A percentile compares a stretch with the other conserved stretches of the same genome.
Conservation (phyloP, 2,329 filamentous ascomycete genomes). For the Domatiomyces globalis region DNA sequence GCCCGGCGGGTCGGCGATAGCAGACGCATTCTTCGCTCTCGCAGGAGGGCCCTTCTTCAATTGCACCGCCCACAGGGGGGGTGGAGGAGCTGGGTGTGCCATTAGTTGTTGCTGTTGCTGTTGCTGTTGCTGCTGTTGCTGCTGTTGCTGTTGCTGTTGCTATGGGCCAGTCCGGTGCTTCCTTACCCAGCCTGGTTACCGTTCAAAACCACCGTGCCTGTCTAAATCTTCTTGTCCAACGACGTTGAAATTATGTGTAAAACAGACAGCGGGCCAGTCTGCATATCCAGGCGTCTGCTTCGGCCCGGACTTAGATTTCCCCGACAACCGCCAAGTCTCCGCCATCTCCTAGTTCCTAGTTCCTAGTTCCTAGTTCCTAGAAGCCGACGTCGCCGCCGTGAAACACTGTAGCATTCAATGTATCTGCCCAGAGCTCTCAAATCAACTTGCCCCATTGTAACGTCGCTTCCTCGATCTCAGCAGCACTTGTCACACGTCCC, state of each 20-base stretch:
- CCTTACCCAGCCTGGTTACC: too few relatives aligned
- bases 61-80: constrained; percentile 71
- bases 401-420: neutral
- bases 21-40: constrained; percentile 48
- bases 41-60: constrained; percentile 55
- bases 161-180: too few relatives aligned
- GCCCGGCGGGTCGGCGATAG: constrained; percentile 74
- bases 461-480: neutral
- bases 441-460: neutral
- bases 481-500: neutral
- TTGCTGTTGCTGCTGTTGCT: neutral
- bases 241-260: too few relatives aligned
- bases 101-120: neutral
- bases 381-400: neutral
- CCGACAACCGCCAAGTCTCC: neutral
- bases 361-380: too few relatives aligned
- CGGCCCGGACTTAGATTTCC: neutral
- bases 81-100: constrained; percentile 25
- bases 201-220: too few relatives aligned
- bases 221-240: too few relatives aligned
- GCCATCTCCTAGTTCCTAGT: neutral
- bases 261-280: too few relatives aligned
- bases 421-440: neutral
- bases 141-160: too few relatives aligned
- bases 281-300: neutral